Base-by-base conservation (phyloP, 768 basidiomycete genomes). In the Fomitopsis serialis region DNA sequence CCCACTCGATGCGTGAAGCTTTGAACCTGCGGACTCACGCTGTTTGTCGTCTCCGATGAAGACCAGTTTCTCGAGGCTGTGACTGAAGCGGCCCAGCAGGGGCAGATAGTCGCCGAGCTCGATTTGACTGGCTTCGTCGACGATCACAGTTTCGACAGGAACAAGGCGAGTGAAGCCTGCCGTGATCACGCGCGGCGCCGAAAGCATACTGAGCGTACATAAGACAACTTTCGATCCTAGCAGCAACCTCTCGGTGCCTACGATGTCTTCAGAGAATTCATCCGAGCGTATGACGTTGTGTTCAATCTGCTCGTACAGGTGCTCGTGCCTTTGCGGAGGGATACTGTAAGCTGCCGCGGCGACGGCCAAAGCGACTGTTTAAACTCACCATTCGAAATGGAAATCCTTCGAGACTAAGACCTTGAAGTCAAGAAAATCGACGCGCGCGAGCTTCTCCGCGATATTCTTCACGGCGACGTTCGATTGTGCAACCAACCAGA, bases 391-490 rank as follows among this genome's bases (percentile, higher is more conserved):
- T 24, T 74, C 76, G 19, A 63, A 69, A 52, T 78, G 73, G 51
- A 78, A 79, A 4, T 71, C 77, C 22, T 63, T 66, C 0, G 90
- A 85, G 6, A 79, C 74, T n/a, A 78, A 51, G 1, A 78, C 46
- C 48, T 55, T 73, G 55, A 76, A 78, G 8, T 64, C 53, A 8
- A 29, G 4, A 55, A 76, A 70, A 0, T 44, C 60, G n/a, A 61
- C 56, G 7, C 65, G 61, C 23, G 66, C 54, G 11, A 78, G 63
- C 45, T 73, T 78, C 54, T 77, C 74, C 0, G 76, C 76, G n/a
- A 78, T 77, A 52, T 78, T 78, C 58, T 79, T 79, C 19, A 78
- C 77, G 0, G 74, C 78, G 32, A 78, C 74, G 40, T 78, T 79
- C 0, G 77, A 77, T 24, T 78, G 78, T 0, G 78, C 76, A 25